Base-by-base conservation (phyloP, 106 monocot genomes). In the Triglochin maritima region DNA sequence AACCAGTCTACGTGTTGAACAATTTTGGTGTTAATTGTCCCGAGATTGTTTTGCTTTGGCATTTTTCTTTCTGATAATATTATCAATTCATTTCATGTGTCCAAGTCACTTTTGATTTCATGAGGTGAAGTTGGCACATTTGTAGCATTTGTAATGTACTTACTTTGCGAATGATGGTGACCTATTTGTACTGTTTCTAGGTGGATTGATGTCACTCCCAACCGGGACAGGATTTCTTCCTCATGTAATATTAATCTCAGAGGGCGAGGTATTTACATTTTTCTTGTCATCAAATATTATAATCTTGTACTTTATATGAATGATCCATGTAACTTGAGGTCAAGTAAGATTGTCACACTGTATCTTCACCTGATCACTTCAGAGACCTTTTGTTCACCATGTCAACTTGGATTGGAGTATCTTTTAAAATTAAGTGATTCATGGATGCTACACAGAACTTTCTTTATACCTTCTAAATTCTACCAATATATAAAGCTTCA, bases 141-240 rank as follows among this genome's bases (percentile, higher is more conserved):
- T 55, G 55, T 55, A 55, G 8, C 50, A 50, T 55, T 55, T 9
- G 10, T 52, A 29, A 29, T 52, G 9, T 11, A 52, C 11, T 55
- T 55, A 55, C 13, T 6, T 55, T 55, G 55, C 14, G 11, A 55
- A n/a, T n/a, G n/a, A n/a, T n/a, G 3, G 2, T 9, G 6, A 12
- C 11, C 0, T 55, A 55, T 52, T 55, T 55, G 6, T 60, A 2
- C 59, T 60, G 14, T 60, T 65, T 63, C 11, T 41, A 89, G 89
- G 85, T 17, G 80, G 80, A 78, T 89, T 78, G 87, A 58, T 82
- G 44, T 60, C 65, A 68, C 69, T 75, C 48, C 78, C 88, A n/a
- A 82, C 82, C 71, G 82, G 88, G 68, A 79, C 69, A 61, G 82
- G 88, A 43, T 85, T 89, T 69, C 85, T 74, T 59, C 80, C 88